Base-by-base conservation (phyloP, 73 alveolate genomes). In the Breviolum minutum region DNA sequence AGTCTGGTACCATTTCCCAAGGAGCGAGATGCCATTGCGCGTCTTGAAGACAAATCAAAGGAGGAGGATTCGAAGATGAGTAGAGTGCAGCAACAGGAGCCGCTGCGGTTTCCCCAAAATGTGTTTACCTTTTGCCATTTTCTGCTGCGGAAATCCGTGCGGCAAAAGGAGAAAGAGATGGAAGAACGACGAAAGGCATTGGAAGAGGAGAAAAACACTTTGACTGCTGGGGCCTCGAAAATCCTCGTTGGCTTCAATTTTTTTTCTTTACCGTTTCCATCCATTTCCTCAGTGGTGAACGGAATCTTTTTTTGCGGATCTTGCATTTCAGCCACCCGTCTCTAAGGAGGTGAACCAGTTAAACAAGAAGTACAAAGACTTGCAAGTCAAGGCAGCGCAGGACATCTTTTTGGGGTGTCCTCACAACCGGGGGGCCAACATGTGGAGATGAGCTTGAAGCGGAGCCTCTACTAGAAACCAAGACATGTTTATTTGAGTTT, bases 311-410 rank as follows among this genome's bases (percentile, higher is more conserved):
- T 40, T 40, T 3, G 54, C 54, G 54, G 54, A 40, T 40, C 54
- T 40, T 40, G 54, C 54, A 40, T 40, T 40, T 40, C 54, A 40
- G 54, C 54, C 54, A 40, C 54, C 0, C 54, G 54, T 40, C 54
- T 40, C 94, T 27, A n/a, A 86, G 94, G 94, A 86, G 64, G 94
- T 86, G 94, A 63, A 61, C 12, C 62, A 63, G 79, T 12, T 86
- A 79, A 63, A 86, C 63, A 24, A 86, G 63, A 29, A 86, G 63
- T 86, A 61, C 5, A 63, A 61, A 63, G 94, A 61, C 14, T 63
- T 86, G 81, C 80, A 86, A 27, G 94, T 86, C 30, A 29, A 86
- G 70, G 94, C 94, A n/a, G 94, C 79, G 4, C 80, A 86, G 94
- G 94, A 86, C 81, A 5, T 7, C 17, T 68, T 68, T 68, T 14